Evolutionary conservation across 2,329 filamentous ascomycete genomes (phyloP).

Genomic region (Colletotrichum salicis): DNA sequence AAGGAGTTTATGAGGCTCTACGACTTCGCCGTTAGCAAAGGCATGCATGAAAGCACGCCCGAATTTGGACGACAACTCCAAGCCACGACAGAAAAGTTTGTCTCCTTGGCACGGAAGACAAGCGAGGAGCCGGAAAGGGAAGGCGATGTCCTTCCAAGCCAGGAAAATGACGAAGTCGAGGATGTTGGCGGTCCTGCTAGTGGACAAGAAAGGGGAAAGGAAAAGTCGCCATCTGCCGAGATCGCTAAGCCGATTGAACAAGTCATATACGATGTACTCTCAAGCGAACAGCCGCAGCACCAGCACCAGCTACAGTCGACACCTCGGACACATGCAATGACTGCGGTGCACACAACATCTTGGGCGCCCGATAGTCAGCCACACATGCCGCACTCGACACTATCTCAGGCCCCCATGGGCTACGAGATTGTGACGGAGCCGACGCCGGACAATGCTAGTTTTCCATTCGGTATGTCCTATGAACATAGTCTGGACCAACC

Average conservation of each 20-base stretch:
- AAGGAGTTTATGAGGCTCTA: constrained; percentile 75
- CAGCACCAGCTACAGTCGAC: not conserved
- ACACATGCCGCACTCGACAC: not conserved
- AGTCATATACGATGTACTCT: constrained; percentile 42
- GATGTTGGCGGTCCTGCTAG: constrained; percentile 14
- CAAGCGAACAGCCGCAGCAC: constrained; percentile 38
- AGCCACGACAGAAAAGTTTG: constrained; percentile 67
- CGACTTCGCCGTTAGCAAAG: constrained; percentile 67
- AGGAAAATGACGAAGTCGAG: constrained; percentile 12
- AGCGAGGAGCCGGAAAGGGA: constrained; percentile 51
- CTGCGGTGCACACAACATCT: constrained; percentile 23
- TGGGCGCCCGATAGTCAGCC: not conserved
- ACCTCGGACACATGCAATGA: not conserved
- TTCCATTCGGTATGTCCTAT: constrained; percentile 53
- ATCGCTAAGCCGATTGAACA: constrained; percentile 3
- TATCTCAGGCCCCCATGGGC: constrained; percentile 12
- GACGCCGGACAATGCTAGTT: constrained; percentile 64
- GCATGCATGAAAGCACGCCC: constrained; percentile 67
- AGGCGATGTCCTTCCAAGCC: constrained; percentile 39
- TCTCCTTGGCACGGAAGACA: constrained; percentile 61
- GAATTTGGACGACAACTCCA: constrained; percentile 68
- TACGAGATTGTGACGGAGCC: constrained; percentile 64
- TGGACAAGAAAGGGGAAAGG: not conserved
- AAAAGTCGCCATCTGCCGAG: constrained; percentile 35
- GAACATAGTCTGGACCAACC: constrained; percentile 30